Percentiles rank a stretch among this genome's conserved stretches.
Evolutionary conservation across 1,284 basidiomycete genomes (phyloP).

Genomic region (Ustanciosporium gigantosporum): DNA sequence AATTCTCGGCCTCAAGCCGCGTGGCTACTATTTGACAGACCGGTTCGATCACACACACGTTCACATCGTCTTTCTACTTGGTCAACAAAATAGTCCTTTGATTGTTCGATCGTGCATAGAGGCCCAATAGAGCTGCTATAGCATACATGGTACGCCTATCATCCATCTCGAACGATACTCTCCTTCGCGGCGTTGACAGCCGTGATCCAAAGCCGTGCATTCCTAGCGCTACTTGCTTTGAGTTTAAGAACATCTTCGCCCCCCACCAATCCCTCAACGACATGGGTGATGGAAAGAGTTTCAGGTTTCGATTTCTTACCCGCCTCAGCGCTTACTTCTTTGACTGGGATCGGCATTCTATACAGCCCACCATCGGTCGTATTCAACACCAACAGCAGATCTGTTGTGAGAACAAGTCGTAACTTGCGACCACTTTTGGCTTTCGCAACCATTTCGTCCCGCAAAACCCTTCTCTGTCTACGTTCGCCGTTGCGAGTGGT

Average conservation of each 20-base stretch:
- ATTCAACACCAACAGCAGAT: constrained; percentile 56
- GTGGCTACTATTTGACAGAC: too few species aligned
- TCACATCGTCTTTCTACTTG: too few species aligned
- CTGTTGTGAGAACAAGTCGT: constrained; percentile 62
- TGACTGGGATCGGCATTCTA: constrained; percentile 45
- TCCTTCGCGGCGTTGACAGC: constrained; percentile 10
- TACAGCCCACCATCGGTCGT: constrained; percentile 31
- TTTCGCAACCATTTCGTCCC: constrained; percentile 78
- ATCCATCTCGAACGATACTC: too few species aligned
- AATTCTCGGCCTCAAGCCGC: too few species aligned
- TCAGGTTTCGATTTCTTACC: constrained; percentile 11
- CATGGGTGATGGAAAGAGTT: constrained; percentile 7
- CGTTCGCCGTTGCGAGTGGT: constrained; percentile 69
- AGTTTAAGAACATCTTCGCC: constrained; percentile 17
- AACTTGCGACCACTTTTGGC: constrained; percentile 81
- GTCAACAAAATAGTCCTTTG: too few species aligned
- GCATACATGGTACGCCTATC: too few species aligned
- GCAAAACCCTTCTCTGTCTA: constrained; percentile 68
- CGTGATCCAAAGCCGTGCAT: constrained; percentile 18
- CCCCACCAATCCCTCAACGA: too few species aligned
- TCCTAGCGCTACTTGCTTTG: constrained; percentile 5
- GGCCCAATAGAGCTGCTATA: too few species aligned
- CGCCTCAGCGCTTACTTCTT: constrained; percentile 29
- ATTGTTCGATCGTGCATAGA: too few species aligned
- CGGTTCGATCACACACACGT: too few species aligned